Base-by-base conservation (phyloP, 805 yeast species). In the Blastobotrys parvus region DNA sequence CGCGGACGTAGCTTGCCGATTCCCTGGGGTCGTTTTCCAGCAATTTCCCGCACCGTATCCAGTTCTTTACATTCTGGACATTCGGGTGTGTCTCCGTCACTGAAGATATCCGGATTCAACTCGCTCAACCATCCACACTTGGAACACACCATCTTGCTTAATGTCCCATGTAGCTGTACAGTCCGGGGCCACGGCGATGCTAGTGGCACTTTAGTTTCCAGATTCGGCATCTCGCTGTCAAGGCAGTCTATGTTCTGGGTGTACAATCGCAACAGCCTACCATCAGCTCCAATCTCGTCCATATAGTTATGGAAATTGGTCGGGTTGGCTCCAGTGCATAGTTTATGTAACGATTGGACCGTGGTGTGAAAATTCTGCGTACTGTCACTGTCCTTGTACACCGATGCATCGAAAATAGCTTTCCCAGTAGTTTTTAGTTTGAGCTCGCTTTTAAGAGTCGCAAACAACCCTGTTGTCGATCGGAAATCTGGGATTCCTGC, bases 401-500 rank as follows among this genome's bases (percentile, higher is more conserved):
- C 82, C 35, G 79, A 75, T 38, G 84, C 80, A 57, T 88, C 95
- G 58, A 88, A 87, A 48, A 88, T 66, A 35, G 82, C 81, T 58
- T 81, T 82, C 13, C 87, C 87, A 47, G 67, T 58, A 10, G 70
- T 57, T 52, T 75, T 58, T 6, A 69, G 58, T 20, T 52, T 53
- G 38, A 50, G 41, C 2, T 62, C 56, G 1, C 57, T 50, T 34
- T 67, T 65, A 32, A 77, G 60, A 11, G 75, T 74, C 43, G 75
- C 74, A 57, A 88, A 85, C 38, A 88, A 69, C 1, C 95, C 95
- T 46, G 78, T 67, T 16, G 47, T 44, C 5, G 94, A 82, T 57
- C 96, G 66, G 57, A 87, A 82, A 54, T 82, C 92, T 3, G 95
- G 95, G 32, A 87, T 88, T 3, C 96, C 96, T 1, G 94, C 86